Conservation (phyloP, 495 filamentous ascomycete species). For the Podospora tetraspora region DNA sequence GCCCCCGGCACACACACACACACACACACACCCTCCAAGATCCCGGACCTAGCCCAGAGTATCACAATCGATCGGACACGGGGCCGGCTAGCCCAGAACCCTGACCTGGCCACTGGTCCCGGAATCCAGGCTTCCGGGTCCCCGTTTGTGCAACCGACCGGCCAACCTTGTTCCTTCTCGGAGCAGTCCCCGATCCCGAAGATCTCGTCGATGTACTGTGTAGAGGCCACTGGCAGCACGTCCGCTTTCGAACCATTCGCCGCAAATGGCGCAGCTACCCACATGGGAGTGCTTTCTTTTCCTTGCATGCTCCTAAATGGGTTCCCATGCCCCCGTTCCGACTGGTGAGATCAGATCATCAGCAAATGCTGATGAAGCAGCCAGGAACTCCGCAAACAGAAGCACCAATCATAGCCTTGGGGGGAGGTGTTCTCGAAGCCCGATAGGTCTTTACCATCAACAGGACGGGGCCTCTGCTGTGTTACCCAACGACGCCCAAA, state of each 20-base stretch:
- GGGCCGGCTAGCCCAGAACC: not conserved
- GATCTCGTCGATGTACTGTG: not conserved
- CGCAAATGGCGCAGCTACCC: not conserved
- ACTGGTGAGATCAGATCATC: not conserved
- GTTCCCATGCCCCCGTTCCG: not conserved
- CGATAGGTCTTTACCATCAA: not conserved
- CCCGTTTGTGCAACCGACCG: not conserved
- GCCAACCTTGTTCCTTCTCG: not conserved
- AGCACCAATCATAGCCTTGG: not conserved
- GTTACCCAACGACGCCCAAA: conserved; percentile 9
- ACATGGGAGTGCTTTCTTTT: not conserved
- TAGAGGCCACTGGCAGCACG: not conserved
- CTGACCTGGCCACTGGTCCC: not conserved
- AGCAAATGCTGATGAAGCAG: not conserved
- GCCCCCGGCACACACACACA: not conserved
- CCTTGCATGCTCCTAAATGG: not conserved
- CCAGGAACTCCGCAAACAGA: not conserved
- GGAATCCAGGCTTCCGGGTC: not conserved
- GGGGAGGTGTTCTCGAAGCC: not conserved
- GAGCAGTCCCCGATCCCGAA: not conserved
- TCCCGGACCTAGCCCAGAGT: not conserved
- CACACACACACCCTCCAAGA: not conserved
- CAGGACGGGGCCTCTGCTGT: not conserved
- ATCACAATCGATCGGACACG: not conserved
- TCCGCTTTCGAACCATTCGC: not conserved